Conservation (phyloP, 2,329 filamentous ascomycete species). For the Colletotrichum musae region DNA sequence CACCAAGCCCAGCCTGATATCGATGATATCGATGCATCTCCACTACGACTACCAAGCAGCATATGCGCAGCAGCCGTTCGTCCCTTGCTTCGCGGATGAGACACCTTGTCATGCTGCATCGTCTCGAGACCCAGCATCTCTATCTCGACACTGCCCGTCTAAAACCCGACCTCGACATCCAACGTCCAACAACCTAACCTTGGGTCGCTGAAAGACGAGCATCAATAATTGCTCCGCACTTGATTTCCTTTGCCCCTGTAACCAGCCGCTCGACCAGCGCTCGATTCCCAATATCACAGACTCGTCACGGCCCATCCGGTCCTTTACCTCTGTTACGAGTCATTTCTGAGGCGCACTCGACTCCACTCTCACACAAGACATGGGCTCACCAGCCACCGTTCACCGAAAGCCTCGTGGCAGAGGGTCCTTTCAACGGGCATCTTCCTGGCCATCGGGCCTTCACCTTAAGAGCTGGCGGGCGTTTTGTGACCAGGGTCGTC, state of each 20-base stretch:
- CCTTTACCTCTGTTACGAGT: constrained; percentile 32
- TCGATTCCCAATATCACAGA: constrained; percentile 11
- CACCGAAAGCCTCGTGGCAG: constrained; percentile 36
- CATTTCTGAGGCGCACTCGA: constrained; percentile 29
- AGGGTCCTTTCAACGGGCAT: constrained; percentile 20
- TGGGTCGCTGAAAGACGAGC: constrained; percentile 15
- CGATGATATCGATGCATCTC: constrained; percentile 18
- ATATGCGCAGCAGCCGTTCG: not conserved
- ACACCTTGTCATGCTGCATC: not conserved
- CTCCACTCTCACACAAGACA: constrained; percentile 2
- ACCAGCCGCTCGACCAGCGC: constrained; percentile 13
- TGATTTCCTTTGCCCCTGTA: constrained; percentile 19
- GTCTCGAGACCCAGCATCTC: not conserved
- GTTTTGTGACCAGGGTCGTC: constrained; percentile 30
- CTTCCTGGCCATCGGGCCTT: constrained; percentile 22
- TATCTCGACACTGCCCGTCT: constrained; percentile 8
- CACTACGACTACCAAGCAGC: not conserved
- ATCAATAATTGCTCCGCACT: constrained; percentile 23
- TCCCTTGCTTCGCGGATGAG: constrained; percentile 1
- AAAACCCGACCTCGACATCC: constrained; percentile 17
- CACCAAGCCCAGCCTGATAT: constrained; percentile 15
- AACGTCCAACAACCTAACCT: constrained; percentile 4
- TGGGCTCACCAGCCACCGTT: constrained; percentile 7
- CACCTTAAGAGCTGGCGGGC: constrained; percentile 20
- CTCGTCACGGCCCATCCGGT: constrained; percentile 16